These are phyloP conservation scores for Gossypium turneri DNA, from an alignment of 345 rosid species.

Conservation along the genomic window DNA sequence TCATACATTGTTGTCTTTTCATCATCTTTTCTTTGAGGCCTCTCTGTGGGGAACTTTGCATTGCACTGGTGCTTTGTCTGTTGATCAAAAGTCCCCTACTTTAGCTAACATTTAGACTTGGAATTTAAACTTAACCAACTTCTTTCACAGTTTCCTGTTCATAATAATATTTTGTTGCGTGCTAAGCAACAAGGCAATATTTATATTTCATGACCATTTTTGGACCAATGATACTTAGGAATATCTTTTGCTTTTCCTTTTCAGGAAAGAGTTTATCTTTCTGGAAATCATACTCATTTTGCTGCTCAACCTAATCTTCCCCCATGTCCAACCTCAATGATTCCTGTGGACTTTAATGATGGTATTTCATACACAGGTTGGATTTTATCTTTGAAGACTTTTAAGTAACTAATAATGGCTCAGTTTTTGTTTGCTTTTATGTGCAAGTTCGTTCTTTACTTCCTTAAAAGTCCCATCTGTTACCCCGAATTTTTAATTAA, in stretches of 20 bases:
- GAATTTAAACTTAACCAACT: not conserved
- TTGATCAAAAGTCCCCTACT: not conserved
- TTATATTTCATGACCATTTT: not conserved
- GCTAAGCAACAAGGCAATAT: slow-evolving; percentile 7
- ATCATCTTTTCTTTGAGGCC: not conserved
- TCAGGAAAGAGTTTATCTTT: slow-evolving; percentile 57
- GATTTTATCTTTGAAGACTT: slow-evolving; percentile 11
- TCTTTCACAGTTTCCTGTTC: not conserved
- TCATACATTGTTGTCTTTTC: not conserved
- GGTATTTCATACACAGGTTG: slow-evolving; percentile 41
- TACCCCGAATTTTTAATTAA: slow-evolving; percentile 18
- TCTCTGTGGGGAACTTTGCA: not conserved
- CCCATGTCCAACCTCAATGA: slow-evolving; percentile 31
- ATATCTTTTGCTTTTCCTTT: slow-evolving; percentile 22
- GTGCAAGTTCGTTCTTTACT: not conserved
- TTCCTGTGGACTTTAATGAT: slow-evolving; percentile 45
- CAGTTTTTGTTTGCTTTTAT: slow-evolving; percentile 12
- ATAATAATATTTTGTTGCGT: not conserved
- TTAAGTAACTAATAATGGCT: not conserved
- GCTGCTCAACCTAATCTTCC: slow-evolving; percentile 31
- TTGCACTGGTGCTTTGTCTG: not conserved
- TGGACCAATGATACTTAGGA: slow-evolving; percentile 12
- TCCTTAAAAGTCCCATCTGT: slow-evolving; percentile 11
- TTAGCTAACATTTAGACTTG: not conserved
- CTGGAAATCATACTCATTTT: slow-evolving; percentile 35